Percentiles rank a stretch among this genome's conserved stretches.
Evolutionary conservation across 768 basidiomycete species (phyloP).

Genomic region (Lentinula aciculospora): DNA sequence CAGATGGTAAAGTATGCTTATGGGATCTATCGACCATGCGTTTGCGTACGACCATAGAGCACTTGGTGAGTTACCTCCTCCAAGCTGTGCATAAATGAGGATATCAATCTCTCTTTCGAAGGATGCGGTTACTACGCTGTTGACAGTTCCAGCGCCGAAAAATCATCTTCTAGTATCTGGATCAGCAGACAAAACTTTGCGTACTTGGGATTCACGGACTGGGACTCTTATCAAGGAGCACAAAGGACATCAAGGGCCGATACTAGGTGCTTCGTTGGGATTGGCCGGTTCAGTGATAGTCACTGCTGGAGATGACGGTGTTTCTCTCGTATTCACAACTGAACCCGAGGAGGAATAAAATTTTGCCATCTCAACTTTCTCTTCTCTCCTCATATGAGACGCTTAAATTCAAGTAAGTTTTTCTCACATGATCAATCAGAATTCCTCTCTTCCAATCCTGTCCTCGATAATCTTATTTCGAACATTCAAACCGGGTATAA

Average conservation of each 20-base stretch:
- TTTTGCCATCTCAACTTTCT: not conserved
- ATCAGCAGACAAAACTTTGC: slow-evolving; percentile 81
- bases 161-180: slow-evolving; percentile 76
- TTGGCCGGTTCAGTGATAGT: slow-evolving; percentile 68
- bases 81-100: not conserved
- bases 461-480: too few relatives aligned
- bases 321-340: slow-evolving; percentile 78
- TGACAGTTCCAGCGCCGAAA: slow-evolving; percentile 70
- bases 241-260: slow-evolving; percentile 73
- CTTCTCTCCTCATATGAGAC: not conserved
- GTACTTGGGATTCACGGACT: slow-evolving; percentile 90
- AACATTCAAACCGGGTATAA: too few relatives aligned
- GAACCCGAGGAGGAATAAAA: slow-evolving; percentile 34
- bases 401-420: too few relatives aligned
- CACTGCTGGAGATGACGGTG: slow-evolving; percentile 88
- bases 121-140: slow-evolving; percentile 84
- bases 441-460: too few relatives aligned
- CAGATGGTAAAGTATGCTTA: slow-evolving; percentile 90
- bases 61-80: slow-evolving; percentile 51
- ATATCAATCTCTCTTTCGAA: slow-evolving; percentile 21
- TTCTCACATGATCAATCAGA: too few relatives aligned
- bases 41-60: slow-evolving; percentile 74
- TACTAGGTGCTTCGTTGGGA: slow-evolving; percentile 73
- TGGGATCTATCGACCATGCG: slow-evolving; percentile 93
- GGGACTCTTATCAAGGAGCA: slow-evolving; percentile 76